phyloP scores from a whole-genome alignment of 257 asterid genomes.

The Dorcoceras hygrometricum region DNA sequence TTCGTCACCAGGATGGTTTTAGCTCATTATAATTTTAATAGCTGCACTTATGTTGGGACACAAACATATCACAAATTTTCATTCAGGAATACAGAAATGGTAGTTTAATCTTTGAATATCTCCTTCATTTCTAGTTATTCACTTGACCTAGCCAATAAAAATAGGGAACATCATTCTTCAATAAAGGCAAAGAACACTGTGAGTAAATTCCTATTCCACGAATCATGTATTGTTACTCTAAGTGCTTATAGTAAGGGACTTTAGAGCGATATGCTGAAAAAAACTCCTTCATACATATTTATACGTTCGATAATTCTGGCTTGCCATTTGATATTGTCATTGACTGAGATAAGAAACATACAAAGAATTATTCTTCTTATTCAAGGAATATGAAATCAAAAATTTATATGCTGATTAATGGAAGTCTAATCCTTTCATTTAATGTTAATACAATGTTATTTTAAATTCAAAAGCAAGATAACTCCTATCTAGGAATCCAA shows the following conservation, averaged over 20 bases:
- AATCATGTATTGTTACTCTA: not conserved
- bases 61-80: slow-evolving; percentile 3
- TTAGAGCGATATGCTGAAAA: not conserved
- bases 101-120: too few relatives aligned
- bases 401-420: too few relatives aligned
- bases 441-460: too few relatives aligned
- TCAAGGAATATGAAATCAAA: too few relatives aligned
- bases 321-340: not conserved
- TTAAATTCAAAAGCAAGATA: not conserved
- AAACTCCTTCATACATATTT: not conserved
- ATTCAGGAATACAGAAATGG: not conserved
- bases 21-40: slow-evolving; percentile 2
- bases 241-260: not conserved
- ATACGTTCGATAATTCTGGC: not conserved
- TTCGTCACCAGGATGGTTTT: not conserved
- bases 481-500: too few relatives aligned
- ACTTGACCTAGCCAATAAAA: not conserved
- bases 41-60: not conserved
- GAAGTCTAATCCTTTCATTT: too few relatives aligned
- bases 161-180: not conserved
- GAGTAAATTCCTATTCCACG: not conserved
- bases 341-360: too few relatives aligned
- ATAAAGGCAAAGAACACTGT: too few relatives aligned
- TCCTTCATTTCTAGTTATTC: not conserved
- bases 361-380: too few relatives aligned